Conservation (phyloP, 768 basidiomycete species). For the Hericium erinaceus region DNA sequence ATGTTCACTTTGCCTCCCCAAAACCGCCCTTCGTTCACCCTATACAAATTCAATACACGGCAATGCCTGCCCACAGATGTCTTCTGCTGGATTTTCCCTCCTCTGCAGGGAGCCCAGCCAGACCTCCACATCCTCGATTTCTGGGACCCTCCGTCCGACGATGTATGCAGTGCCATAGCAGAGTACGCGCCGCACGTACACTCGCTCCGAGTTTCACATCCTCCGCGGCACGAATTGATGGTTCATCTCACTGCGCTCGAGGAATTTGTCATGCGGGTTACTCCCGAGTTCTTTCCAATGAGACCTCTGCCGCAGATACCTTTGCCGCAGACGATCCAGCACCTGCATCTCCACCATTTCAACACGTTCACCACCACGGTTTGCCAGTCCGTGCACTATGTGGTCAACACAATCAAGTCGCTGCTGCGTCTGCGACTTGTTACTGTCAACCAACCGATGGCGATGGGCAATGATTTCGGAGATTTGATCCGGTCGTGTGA, state of each 20-base stretch:
- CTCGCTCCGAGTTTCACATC: not conserved
- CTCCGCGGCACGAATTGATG: not conserved
- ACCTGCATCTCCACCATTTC: not conserved
- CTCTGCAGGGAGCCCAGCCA: not conserved
- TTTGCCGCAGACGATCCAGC: not conserved
- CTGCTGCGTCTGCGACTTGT: not conserved
- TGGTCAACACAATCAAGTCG: not conserved
- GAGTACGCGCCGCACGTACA: not conserved
- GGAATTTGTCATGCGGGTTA: not conserved
- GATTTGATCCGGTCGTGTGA: not conserved
- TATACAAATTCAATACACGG: not conserved
- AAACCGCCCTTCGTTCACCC: not conserved
- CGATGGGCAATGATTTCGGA: not conserved
- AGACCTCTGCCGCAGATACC: not conserved
- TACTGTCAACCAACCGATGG: not conserved
- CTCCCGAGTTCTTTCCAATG: not conserved
- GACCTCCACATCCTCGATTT: not conserved
- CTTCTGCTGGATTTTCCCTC: not conserved
- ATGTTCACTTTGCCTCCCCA: not conserved
- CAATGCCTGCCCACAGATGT: not conserved
- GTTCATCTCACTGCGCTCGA: not conserved
- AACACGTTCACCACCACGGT: not conserved
- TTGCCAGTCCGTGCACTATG: not conserved
- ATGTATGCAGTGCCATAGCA: not conserved
- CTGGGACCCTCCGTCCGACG: not conserved